Conservation (phyloP, 2,329 filamentous ascomycete genomes). For the Verticillium alfalfae region DNA sequence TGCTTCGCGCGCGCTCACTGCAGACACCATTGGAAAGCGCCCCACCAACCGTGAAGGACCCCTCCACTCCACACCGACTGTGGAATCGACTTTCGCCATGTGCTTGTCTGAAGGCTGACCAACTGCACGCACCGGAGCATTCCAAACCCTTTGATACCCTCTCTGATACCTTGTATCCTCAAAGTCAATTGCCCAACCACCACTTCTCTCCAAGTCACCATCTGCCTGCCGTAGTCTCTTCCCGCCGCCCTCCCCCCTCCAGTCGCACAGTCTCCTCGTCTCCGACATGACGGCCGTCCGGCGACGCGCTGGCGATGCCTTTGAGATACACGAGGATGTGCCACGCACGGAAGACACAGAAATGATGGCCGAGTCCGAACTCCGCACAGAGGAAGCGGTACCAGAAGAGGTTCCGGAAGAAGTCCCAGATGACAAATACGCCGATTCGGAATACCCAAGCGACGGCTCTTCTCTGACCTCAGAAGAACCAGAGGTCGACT, state of each 20-base stretch:
- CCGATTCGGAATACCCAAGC: conserved; percentile 21
- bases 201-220: neutral
- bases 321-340: conserved; percentile 45
- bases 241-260: neutral
- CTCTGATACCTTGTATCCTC: neutral
- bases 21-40: neutral
- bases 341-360: conserved; percentile 42
- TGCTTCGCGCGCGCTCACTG: neutral
- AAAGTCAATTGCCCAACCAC: neutral
- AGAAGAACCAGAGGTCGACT: conserved; percentile 58
- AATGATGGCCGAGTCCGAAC: conserved; percentile 39
- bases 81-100: neutral
- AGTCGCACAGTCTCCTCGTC: too few species aligned
- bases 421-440: conserved; percentile 13
- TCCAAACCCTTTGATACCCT: neutral
- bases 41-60: neutral
- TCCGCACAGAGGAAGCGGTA: conserved; percentile 25
- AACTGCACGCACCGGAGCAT: neutral
- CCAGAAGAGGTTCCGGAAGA: conserved; percentile 32
- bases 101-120: neutral
- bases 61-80: conserved; percentile 2
- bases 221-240: too few species aligned
- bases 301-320: conserved; percentile 27
- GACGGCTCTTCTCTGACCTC: conserved; percentile 40
- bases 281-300: conserved; percentile 1